A percentile compares a stretch with the other conserved stretches of the same genome.
Evolutionary conservation across 495 filamentous ascomycete genomes (phyloP).

Genomic region (Penicillium paxilli): DNA sequence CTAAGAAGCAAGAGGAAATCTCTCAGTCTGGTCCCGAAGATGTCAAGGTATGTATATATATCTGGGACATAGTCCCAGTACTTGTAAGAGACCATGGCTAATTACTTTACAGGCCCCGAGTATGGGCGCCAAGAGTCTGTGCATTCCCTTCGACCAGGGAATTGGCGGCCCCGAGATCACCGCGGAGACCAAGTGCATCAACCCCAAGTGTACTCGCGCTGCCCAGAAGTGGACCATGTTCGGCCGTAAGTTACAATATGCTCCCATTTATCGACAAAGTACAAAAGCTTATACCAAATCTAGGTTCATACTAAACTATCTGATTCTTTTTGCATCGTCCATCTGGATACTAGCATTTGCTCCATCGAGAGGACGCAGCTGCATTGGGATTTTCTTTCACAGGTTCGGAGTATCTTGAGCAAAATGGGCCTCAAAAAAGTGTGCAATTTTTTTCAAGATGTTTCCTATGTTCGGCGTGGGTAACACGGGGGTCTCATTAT

Average conservation of each 20-base stretch:
- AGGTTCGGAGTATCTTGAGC: neutral
- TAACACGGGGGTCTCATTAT: neutral
- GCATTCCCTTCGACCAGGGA: conserved; percentile 97
- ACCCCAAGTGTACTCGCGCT: conserved; percentile 71
- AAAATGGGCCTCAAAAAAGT: neutral
- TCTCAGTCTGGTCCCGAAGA: conserved; percentile 65
- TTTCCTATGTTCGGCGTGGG: conserved; percentile 1
- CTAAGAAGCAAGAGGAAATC: conserved; percentile 63
- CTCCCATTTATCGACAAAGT: neutral
- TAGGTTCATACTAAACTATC: conserved; percentile 25
- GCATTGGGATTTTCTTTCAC: neutral
- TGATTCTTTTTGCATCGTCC: neutral
- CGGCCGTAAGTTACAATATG: conserved; percentile 52
- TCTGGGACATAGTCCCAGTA: too few relatives aligned
- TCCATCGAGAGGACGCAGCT: neutral
- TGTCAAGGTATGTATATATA: conserved; percentile 35
- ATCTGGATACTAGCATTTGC: neutral
- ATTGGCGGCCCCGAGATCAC: conserved; percentile 60
- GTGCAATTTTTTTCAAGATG: neutral
- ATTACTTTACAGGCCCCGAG: conserved; percentile 59
- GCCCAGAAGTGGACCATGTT: conserved; percentile 89
- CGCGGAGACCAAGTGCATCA: conserved; percentile 85
- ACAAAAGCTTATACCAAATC: conserved; percentile 3
- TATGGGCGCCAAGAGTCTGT: conserved; percentile 97
- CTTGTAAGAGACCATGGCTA: too few relatives aligned